phyloP scores from a whole-genome alignment of 208 protist genomes.

The Leishmania turanica region DNA sequence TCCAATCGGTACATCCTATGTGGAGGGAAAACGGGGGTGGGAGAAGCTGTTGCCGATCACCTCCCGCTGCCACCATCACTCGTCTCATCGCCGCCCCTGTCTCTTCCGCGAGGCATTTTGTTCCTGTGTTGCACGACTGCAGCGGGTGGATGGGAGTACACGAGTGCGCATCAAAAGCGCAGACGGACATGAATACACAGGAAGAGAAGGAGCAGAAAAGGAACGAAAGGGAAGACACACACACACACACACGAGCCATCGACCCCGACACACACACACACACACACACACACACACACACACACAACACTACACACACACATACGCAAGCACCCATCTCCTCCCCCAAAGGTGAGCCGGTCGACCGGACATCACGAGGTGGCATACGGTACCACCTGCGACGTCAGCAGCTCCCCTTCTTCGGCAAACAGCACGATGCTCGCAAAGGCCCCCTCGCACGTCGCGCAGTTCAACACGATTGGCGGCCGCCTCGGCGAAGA shows the following conservation, averaged over 20 bases:
- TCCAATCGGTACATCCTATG: neutral
- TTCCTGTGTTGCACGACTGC: neutral
- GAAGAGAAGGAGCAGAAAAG: neutral
- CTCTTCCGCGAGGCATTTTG: neutral
- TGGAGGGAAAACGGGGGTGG: neutral
- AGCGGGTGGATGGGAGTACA: neutral
- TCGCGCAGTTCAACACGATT: constrained; percentile 55
- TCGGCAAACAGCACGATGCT: constrained; percentile 52
- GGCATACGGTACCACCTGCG: constrained; percentile 15
- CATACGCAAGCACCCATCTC: neutral
- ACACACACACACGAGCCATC: neutral
- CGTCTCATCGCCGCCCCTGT: neutral
- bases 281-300: neutral
- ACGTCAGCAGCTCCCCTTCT: constrained; percentile 19
- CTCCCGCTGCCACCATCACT: neutral
- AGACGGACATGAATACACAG: neutral
- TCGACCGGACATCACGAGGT: neutral
- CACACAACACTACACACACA: neutral
- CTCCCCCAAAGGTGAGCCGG: neutral
- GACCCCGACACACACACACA: neutral
- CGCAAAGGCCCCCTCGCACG: constrained; percentile 60
- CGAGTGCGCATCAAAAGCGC: neutral
- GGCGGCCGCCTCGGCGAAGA: constrained; percentile 9
- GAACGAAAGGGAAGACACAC: neutral
- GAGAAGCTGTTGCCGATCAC: neutral